Base-by-base conservation (phyloP, 225 moss, liverwort and hornwort genomes). In the Straminergon stramineum region DNA sequence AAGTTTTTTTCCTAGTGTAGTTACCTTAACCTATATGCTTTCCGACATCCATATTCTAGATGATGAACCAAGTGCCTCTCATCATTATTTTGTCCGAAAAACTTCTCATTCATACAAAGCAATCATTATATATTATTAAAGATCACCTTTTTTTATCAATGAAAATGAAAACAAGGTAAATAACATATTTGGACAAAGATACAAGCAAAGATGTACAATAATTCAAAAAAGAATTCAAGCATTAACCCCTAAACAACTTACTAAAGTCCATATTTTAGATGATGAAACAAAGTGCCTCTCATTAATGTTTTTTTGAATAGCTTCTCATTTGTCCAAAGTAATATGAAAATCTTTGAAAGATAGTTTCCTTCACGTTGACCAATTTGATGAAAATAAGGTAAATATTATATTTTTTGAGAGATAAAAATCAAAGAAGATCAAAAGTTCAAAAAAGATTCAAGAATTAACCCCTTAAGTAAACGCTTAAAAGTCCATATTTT, bases 191-290 rank as follows among this genome's bases (percentile, higher is more conserved):
- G 2, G 2, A 23, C 9, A 78, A 55, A 55, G 0, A 19, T 3
- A 55, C 8, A 23, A 78, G 14, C 14, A 35, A 52, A 34, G 17
- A 21, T 34, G 3, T 35, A 53, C 14, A 22, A 53, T 12, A 53
- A 34, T 76, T 53, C 22, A 34, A 22, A 34, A 53, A 53, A 14
- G 0, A 53, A 21, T 14, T 35, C 4, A 53, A 77, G 8, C 22
- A 45, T 26, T 15, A 52, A 53, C 0, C 5, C 2, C 20, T 32
- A 51, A 75, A 1, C 51, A 31, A 75, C 30, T 19, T 21, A 31
- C 2, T 1, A 13, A 76, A 52, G 2, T 22, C 3, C 22, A 77
- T 53, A 14, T 22, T 34, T 0, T 14, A 0, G 3, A 37, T 35
- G 15, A 22, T 78, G 10, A 34, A 53, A 19, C 3, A 35, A 78